A percentile compares a stretch with the other conserved stretches of the same genome.
These are phyloP conservation scores for Plantago elongata DNA, from an alignment of 257 asterid species.

Conservation along the genomic window DNA sequence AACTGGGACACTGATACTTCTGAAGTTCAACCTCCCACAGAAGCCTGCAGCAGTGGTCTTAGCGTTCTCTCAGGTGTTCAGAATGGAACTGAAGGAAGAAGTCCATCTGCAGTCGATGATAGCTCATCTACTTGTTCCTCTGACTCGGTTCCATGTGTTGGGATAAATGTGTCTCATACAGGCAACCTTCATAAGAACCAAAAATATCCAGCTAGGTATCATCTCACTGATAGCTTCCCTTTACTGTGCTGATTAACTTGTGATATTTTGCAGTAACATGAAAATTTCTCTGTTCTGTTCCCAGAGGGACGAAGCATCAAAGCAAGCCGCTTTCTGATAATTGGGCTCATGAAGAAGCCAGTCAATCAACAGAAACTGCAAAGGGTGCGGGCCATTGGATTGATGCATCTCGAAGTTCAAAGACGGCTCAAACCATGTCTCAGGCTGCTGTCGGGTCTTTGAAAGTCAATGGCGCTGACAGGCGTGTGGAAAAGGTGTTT, in stretches of 20 bases:
- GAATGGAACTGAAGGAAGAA: slow-evolving; percentile 51
- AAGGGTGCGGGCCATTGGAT: slow-evolving; percentile 30
- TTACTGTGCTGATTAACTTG: background rate
- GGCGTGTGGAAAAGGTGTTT: slow-evolving; percentile 39
- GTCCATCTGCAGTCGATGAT: slow-evolving; percentile 60
- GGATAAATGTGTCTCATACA: slow-evolving; percentile 34
- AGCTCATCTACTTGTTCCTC: slow-evolving; percentile 92
- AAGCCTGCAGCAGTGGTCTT: slow-evolving; percentile 39
- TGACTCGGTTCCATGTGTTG: slow-evolving; percentile 69
- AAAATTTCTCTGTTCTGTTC: slow-evolving; percentile 18
- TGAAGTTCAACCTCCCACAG: slow-evolving; percentile 56
- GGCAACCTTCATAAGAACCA: slow-evolving; percentile 38
- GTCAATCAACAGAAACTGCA: slow-evolving; percentile 39
- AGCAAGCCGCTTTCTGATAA: slow-evolving; percentile 41
- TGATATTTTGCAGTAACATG: background rate
- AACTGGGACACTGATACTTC: slow-evolving; percentile 45
- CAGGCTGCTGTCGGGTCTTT: slow-evolving; percentile 27
- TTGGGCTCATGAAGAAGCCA: slow-evolving; percentile 41
- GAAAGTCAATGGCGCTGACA: slow-evolving; percentile 31
- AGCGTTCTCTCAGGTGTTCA: slow-evolving; percentile 46
- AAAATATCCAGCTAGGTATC: slow-evolving; percentile 60
- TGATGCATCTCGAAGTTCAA: slow-evolving; percentile 31
- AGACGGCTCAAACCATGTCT: slow-evolving; percentile 29
- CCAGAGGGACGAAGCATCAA: slow-evolving; percentile 53
- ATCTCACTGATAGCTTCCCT: background rate